Evolutionary conservation across 2,329 filamentous ascomycete genomes (phyloP).

Genomic region (Aspergillus pseudonomiae): DNA sequence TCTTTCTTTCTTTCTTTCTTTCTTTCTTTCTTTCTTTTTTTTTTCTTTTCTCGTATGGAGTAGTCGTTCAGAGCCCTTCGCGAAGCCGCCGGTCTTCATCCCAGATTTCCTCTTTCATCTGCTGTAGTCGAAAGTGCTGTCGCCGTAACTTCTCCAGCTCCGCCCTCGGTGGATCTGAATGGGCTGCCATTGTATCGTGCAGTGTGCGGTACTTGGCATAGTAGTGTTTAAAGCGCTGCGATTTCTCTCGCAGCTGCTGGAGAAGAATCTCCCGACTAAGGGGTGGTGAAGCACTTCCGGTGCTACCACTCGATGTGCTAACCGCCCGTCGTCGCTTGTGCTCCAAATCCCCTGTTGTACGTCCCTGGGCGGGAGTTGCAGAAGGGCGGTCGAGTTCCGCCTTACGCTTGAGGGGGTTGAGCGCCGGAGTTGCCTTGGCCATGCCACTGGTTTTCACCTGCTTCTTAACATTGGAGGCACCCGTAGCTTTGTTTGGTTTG

Average conservation of each 20-base stretch:
- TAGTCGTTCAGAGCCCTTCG: conserved; percentile 22
- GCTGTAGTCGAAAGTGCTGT: conserved; percentile 57
- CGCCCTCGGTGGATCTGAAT: conserved; percentile 48
- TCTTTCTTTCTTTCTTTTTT: too few relatives aligned
- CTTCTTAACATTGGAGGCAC: conserved; percentile 25
- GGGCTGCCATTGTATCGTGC: conserved; percentile 51
- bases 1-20: too few relatives aligned
- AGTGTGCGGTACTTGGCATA: conserved; percentile 62
- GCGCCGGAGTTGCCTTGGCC: conserved; percentile 27
- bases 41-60: neutral
- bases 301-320: conserved; percentile 45
- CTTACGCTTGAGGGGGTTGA: conserved; percentile 46
- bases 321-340: conserved; percentile 44
- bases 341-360: conserved; percentile 43
- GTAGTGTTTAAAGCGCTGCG: conserved; percentile 57
- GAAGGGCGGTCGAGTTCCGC: conserved; percentile 36
- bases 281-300: conserved; percentile 45
- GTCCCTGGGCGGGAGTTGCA: conserved; percentile 24
- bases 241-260: conserved; percentile 45
- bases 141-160: conserved; percentile 57
- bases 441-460: conserved; percentile 31
- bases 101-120: conserved; percentile 63
- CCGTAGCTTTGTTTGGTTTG: conserved; percentile 29
- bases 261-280: conserved; percentile 40
- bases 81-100: conserved; percentile 45